These are phyloP conservation scores for Fusarium decemcellulare DNA, from an alignment of 2,329 filamentous ascomycete genomes.

Conservation along the genomic window DNA sequence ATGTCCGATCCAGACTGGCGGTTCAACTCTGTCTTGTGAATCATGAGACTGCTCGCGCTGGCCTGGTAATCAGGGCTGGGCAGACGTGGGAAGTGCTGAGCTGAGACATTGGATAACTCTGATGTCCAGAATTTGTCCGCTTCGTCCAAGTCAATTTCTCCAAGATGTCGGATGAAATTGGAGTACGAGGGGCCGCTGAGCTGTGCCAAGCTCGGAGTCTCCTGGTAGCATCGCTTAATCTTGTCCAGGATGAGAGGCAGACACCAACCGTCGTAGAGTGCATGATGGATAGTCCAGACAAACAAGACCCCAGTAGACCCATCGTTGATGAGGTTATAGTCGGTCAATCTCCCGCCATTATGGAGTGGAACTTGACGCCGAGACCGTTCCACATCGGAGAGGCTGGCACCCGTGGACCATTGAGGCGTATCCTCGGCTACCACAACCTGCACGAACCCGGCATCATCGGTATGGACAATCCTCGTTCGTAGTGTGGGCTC, in stretches of 20 bases:
- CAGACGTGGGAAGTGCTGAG: conserved; percentile 42
- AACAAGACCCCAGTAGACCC: not conserved
- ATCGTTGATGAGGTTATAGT: conserved; percentile 17
- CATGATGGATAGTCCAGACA: conserved; percentile 47
- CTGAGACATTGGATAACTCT: conserved; percentile 19
- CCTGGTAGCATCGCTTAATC: conserved; percentile 34
- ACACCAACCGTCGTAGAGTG: conserved; percentile 48
- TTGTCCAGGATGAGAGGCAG: conserved; percentile 40
- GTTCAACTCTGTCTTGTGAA: conserved; percentile 18
- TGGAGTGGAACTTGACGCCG: conserved; percentile 18
- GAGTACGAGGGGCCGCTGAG: conserved; percentile 21
- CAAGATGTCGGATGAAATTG: conserved; percentile 31
- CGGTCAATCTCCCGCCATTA: conserved; percentile 28
- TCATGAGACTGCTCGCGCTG: conserved; percentile 30
- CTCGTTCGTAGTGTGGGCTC: conserved; percentile 35
- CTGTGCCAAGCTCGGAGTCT: not conserved
- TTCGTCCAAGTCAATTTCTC: conserved; percentile 3
- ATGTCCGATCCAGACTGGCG: conserved; percentile 27
- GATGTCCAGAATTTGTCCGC: conserved; percentile 36
- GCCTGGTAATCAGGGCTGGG: conserved; percentile 31
- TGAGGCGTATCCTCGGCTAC: conserved; percentile 18
- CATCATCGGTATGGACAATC: conserved; percentile 35
- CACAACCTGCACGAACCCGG: conserved; percentile 38
- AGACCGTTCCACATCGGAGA: not conserved
- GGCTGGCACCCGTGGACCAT: conserved; percentile 20